Base-by-base conservation (phyloP, 2,329 filamentous ascomycete genomes). In the Chalara sp. region DNA sequence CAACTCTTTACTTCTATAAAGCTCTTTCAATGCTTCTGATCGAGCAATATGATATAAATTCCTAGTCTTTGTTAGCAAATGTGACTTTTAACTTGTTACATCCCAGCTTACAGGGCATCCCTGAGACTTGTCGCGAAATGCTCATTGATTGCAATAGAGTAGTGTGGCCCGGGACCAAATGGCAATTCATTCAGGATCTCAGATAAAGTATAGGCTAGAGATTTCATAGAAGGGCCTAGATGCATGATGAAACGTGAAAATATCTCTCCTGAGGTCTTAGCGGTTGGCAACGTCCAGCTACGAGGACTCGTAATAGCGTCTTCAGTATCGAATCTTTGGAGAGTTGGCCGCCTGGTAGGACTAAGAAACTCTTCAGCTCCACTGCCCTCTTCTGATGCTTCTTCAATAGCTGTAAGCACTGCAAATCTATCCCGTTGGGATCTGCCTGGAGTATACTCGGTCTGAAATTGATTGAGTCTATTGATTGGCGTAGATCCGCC, bases 211-310 rank as follows among this genome's bases (percentile, higher is more conserved):
- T 87, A 93, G 3, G 89, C 89, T n/a, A 99, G 72, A 0, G 92
- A 96, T 67, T 96, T 95, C 83, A 96, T 95, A 0, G 92, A 93
- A 1, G 93, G 93, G 0, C 93, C 93, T 28, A 99, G 74, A 58
- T 93, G 82, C 21, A 79, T 76, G 53, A 99, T 96, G 67, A 97
- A 99, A 5, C 91, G 76, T 8, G 89, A 83, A 65, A 97, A 97
- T 57, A 97, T 95, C 52, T 96, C 89, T 0, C 86, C 81, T 0
- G 91, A 83, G 1, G 81, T 78, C 37, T 73, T 75, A 52, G 81
- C 78, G 1, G 68, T 61, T 4, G 70, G 69, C 41, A 61, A 21
- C 21, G 21, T 21, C 21, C 21, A 21, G 21, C 21, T 57, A 44
- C 48, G 61, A 46, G 29, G 63, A 44, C 56, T 61, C 5, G 51